Conservation (phyloP, 2,329 filamentous ascomycete species). For the Aspergillus fumigatus region DNA sequence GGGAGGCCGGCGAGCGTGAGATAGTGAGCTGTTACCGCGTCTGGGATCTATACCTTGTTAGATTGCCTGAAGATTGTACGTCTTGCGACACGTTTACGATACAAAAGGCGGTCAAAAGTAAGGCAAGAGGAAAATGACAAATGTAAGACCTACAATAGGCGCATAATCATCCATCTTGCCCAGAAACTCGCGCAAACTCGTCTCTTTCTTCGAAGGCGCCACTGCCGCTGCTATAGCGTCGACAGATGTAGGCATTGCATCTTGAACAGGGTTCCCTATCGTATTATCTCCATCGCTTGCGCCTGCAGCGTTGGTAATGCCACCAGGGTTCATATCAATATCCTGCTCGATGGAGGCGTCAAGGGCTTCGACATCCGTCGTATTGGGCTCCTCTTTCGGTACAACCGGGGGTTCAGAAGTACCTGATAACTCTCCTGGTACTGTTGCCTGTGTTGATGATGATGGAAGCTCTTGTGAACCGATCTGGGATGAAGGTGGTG, state of each 20-base stretch:
- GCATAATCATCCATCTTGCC: slow-evolving; percentile 98
- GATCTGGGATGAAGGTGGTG: slow-evolving; percentile 19
- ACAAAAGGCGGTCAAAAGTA: background rate
- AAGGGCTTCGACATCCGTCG: slow-evolving; percentile 21
- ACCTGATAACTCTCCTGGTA: slow-evolving; percentile 9
- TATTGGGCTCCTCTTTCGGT: slow-evolving; percentile 22
- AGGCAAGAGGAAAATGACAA: background rate
- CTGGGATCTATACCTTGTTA: slow-evolving; percentile 68
- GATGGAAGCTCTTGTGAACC: slow-evolving; percentile 20
- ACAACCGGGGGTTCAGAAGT: slow-evolving; percentile 16
- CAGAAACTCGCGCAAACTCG: slow-evolving; percentile 85
- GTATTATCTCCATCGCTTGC: slow-evolving; percentile 12
- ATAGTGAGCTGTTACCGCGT: slow-evolving; percentile 97
- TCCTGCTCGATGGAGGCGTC: slow-evolving; percentile 36
- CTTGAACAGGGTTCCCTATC: slow-evolving; percentile 18
- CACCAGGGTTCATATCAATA: slow-evolving; percentile 30
- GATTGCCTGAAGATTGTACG: background rate
- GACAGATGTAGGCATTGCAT: slow-evolving; percentile 17
- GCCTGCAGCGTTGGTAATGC: slow-evolving; percentile 14
- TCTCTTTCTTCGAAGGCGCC: slow-evolving; percentile 77
- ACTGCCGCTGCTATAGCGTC: slow-evolving; percentile 48
- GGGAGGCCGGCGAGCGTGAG: slow-evolving; percentile 93
- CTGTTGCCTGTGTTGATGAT: slow-evolving; percentile 11
- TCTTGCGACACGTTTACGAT: background rate
- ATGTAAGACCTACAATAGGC: slow-evolving; percentile 67